phyloP scores from a whole-genome alignment of 108 stramenopile genomes.

The Fragilaria crotonensis region DNA sequence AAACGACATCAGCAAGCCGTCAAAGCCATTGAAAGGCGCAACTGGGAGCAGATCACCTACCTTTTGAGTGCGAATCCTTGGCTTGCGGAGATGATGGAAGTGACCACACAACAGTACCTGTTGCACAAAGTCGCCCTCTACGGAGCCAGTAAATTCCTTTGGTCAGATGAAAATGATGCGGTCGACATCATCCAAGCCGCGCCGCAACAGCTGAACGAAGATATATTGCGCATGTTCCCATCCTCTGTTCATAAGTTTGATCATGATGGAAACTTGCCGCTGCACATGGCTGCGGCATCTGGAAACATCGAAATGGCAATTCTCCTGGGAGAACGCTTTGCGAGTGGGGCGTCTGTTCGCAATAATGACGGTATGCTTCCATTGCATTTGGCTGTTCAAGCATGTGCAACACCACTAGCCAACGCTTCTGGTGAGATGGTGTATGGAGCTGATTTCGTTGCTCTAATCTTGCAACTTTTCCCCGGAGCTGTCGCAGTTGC shows the following conservation, averaged over 20 bases:
- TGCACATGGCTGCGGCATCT: slow-evolving; percentile 75
- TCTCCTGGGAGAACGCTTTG: slow-evolving; percentile 61
- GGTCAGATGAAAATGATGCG: slow-evolving; percentile 8
- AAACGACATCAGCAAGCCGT: slow-evolving; percentile 77
- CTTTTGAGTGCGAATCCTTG: slow-evolving; percentile 76
- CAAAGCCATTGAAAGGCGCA: slow-evolving; percentile 56
- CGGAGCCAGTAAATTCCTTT: slow-evolving; percentile 30
- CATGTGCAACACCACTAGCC: slow-evolving; percentile 31
- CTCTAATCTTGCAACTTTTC: slow-evolving; percentile 49
- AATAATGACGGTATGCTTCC: slow-evolving; percentile 84
- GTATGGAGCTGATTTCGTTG: slow-evolving; percentile 16
- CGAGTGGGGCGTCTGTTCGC: slow-evolving; percentile 76
- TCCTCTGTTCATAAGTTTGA: slow-evolving; percentile 76
- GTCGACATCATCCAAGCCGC: slow-evolving; percentile 14
- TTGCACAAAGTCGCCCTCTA: slow-evolving; percentile 71
- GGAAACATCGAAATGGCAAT: slow-evolving; percentile 68
- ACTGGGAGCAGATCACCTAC: slow-evolving; percentile 73
- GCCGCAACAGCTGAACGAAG: slow-evolving; percentile 43
- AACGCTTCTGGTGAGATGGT: slow-evolving; percentile 7
- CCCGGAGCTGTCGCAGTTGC: slow-evolving; percentile 57
- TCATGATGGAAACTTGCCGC: slow-evolving; percentile 75
- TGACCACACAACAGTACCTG: slow-evolving; percentile 72
- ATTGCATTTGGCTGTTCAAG: slow-evolving; percentile 60
- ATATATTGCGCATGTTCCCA: slow-evolving; percentile 54
- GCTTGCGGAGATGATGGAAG: slow-evolving; percentile 82